Evolutionary conservation across 2,329 filamentous ascomycete species (phyloP).

Genomic region (Colletotrichum shisoi): DNA sequence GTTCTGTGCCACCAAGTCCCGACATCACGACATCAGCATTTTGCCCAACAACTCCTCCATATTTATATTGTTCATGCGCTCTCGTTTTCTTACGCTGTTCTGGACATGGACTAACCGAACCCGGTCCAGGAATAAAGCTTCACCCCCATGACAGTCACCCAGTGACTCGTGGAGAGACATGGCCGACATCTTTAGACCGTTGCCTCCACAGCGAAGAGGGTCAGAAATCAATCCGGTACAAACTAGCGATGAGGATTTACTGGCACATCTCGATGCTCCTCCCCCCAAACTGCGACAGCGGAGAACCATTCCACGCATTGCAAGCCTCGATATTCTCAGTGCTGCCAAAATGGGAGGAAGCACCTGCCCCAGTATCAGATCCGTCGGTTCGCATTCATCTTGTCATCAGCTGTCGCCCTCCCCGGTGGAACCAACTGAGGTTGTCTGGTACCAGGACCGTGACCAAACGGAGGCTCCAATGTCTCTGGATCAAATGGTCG

Average conservation of each 20-base stretch:
- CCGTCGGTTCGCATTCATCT: constrained; percentile 11
- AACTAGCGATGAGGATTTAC: background rate
- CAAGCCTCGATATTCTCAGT: constrained; percentile 20
- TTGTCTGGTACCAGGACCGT: constrained; percentile 20
- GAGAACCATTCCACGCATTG: constrained; percentile 19
- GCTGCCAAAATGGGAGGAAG: constrained; percentile 1
- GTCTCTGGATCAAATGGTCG: constrained; percentile 55
- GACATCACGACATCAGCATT: background rate
- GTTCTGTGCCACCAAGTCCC: background rate
- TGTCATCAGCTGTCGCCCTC: constrained; percentile 4
- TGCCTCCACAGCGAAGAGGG: constrained; percentile 2
- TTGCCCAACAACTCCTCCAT: background rate
- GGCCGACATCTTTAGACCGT: background rate
- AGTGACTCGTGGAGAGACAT: background rate
- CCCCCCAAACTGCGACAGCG: constrained; percentile 1
- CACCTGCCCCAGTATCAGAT: constrained; percentile 17
- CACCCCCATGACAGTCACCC: too few species aligned
- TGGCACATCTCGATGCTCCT: background rate
- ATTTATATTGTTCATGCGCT: background rate
- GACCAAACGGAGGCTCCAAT: constrained; percentile 52
- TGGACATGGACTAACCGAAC: background rate
- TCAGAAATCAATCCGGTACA: constrained; percentile 1
- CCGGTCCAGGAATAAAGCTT: background rate
- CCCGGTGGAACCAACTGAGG: background rate
- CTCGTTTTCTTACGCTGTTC: background rate